Base-by-base conservation (phyloP, 2,329 filamentous ascomycete species). In the Ophiocordyceps australis region DNA sequence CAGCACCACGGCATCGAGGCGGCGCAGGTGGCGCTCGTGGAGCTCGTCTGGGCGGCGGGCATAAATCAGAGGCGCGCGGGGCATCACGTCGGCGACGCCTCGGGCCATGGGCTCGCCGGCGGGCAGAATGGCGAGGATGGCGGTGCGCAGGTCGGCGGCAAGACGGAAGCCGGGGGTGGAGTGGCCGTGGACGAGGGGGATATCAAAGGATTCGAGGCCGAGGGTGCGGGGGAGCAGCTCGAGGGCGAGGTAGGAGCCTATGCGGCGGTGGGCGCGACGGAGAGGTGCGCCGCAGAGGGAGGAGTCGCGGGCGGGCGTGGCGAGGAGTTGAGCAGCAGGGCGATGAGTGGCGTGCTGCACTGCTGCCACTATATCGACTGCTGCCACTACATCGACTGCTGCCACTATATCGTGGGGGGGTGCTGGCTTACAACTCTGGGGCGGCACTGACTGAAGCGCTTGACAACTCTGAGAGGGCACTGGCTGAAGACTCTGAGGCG, bases 51-150 rank as follows among this genome's bases (percentile, higher is more conserved):
- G 42, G 4, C 25, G 5, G 2, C 35, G 39, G 3, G 51, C 51
- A 27, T 71, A 65, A 1, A 67, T 24, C 27, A 71, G 67, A 38
- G 48, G 54, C 4, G 66, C 63, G 0, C 29, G 30, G 0, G 59
- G 60, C 5, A 75, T 58, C 0, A 48, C 60, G 0, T 66, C 52
- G 33, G 43, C 64, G 23, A 76, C 49, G 0, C 68, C 68, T 2
- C 59, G 40, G 0, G 70, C 70, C 61, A 76, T 67, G 1, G 67
- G 54, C 32, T 73, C 66, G 7, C 68, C 69, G 3, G 62, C 66
- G 7, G 66, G 62, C 67, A 75, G 74, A n/a, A 74, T 32, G 0
- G 67, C 52, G 1, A 74, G 45, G 24, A 76, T 71, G 1, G 52
- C 30, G 0, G 64, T 74, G 7, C 46, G 27, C 2, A 44, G 7